Conservation (phyloP, 805 yeast species). For the Yarrowia osloensis region DNA sequence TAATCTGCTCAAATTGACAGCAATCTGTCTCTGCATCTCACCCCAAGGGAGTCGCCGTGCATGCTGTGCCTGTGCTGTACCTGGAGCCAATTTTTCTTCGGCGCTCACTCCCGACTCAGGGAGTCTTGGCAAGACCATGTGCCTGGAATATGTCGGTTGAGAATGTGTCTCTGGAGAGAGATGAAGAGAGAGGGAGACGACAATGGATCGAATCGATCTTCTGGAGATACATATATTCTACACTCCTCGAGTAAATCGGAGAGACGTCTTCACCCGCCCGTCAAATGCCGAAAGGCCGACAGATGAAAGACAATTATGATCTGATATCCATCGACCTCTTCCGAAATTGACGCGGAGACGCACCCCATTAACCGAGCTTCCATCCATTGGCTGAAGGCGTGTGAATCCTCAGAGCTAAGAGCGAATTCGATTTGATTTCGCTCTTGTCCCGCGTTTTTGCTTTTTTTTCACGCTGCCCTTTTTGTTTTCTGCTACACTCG, state of each 20-base stretch:
- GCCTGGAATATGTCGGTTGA: slow-evolving; percentile 1
- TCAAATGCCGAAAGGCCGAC: neutral
- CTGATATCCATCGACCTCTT: neutral
- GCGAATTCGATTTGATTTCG: neutral
- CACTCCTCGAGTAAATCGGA: neutral
- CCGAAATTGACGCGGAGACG: neutral
- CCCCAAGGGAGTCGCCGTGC: slow-evolving; percentile 3
- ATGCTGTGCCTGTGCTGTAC: slow-evolving; percentile 8
- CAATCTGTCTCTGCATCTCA: neutral
- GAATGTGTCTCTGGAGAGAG: neutral
- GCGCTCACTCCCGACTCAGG: slow-evolving; percentile 5
- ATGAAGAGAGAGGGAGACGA: neutral
- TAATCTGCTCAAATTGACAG: neutral
- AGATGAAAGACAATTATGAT: neutral
- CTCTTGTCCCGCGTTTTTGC: neutral
- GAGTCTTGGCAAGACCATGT: slow-evolving; percentile 16
- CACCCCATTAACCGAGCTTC: neutral
- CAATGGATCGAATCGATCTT: neutral
- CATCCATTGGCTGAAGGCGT: neutral
- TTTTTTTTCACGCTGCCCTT: neutral
- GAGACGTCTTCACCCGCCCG: neutral
- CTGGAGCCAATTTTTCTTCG: slow-evolving; percentile 9
- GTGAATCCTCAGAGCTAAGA: neutral
- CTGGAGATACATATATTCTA: neutral
- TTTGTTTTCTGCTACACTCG: neutral